Conservation (phyloP, 352 stramenopile species). For the Phytophthora crassamura region DNA sequence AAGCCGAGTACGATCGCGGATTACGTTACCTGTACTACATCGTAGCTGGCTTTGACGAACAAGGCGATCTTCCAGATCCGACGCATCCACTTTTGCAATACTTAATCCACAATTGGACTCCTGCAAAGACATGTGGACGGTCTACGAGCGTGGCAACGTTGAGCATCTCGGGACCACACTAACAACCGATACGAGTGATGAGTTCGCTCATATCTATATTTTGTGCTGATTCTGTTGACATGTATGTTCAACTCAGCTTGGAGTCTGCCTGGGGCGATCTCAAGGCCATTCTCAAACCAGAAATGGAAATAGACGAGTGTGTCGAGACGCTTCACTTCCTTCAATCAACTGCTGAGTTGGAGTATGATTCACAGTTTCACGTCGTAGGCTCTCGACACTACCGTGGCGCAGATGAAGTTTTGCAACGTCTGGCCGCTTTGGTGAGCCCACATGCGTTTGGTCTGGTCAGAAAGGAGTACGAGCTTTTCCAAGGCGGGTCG, state of each 20-base stretch:
- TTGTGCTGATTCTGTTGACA: no score
- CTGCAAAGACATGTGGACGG: not conserved
- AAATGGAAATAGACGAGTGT: constrained; percentile 16
- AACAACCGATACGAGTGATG: constrained; percentile 10
- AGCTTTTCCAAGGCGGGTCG: constrained; percentile 1
- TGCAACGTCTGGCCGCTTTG: not conserved
- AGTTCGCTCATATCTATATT: no score
- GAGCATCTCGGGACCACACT: not conserved
- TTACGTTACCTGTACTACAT: not conserved
- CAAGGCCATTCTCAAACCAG: constrained; percentile 7
- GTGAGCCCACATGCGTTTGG: constrained; percentile 6
- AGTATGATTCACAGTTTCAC: constrained; percentile 3
- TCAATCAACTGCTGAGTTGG: constrained; percentile 5
- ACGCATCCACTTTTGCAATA: constrained; percentile 1
- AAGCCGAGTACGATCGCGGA: not conserved
- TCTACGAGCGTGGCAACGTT: not conserved
- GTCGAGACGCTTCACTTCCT: constrained; percentile 9
- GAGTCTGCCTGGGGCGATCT: constrained; percentile 4
- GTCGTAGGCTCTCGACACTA: constrained; percentile 6
- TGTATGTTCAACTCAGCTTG: not conserved
- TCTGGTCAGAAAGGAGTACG: not conserved
- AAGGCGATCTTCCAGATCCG: not conserved
- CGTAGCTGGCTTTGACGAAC: not conserved
- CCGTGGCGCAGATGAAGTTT: constrained; percentile 1
- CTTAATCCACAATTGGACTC: not conserved